These are phyloP conservation scores for Lyophyllum decastes DNA, from an alignment of 768 basidiomycete species.

Conservation along the genomic window DNA sequence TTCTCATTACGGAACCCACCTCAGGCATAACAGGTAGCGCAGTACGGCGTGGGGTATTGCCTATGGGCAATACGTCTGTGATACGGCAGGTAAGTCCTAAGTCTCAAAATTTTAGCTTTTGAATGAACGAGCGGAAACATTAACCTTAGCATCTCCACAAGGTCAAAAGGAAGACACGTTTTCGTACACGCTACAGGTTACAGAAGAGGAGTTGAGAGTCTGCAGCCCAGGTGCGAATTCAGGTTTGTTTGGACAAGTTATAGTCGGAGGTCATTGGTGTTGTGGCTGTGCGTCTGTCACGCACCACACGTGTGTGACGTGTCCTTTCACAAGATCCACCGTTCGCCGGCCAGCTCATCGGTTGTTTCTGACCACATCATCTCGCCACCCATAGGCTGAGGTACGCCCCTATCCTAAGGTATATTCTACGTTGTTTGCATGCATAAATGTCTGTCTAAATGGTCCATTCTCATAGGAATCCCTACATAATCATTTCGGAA, in stretches of 20 bases:
- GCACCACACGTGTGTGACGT: slow-evolving; percentile 13
- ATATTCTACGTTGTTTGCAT: not conserved
- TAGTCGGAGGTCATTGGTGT: not conserved
- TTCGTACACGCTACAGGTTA: too few species aligned
- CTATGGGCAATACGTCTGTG: too few species aligned
- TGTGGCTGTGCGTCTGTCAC: slow-evolving; percentile 17
- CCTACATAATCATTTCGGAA: slow-evolving; percentile 11
- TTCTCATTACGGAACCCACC: too few species aligned
- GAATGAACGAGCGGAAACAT: too few species aligned
- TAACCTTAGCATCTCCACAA: too few species aligned
- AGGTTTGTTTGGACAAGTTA: not conserved
- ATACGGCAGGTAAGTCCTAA: too few species aligned
- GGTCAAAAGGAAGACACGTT: too few species aligned
- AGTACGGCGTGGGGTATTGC: too few species aligned
- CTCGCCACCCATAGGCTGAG: not conserved
- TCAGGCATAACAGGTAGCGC: too few species aligned
- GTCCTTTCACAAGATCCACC: slow-evolving; percentile 6
- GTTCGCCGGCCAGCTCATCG: slow-evolving; percentile 12
- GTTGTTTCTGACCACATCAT: slow-evolving; percentile 1
- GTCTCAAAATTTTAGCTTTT: too few species aligned
- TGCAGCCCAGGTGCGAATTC: not conserved
- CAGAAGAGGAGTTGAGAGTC: too few species aligned
- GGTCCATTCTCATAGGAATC: not conserved
- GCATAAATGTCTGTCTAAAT: not conserved
- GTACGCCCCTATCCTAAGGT: slow-evolving; percentile 2